Percentiles rank a stretch among this genome's conserved stretches.
phyloP scores from a whole-genome alignment of 768 basidiomycete species.

The Artomyces pyxidatus region DNA sequence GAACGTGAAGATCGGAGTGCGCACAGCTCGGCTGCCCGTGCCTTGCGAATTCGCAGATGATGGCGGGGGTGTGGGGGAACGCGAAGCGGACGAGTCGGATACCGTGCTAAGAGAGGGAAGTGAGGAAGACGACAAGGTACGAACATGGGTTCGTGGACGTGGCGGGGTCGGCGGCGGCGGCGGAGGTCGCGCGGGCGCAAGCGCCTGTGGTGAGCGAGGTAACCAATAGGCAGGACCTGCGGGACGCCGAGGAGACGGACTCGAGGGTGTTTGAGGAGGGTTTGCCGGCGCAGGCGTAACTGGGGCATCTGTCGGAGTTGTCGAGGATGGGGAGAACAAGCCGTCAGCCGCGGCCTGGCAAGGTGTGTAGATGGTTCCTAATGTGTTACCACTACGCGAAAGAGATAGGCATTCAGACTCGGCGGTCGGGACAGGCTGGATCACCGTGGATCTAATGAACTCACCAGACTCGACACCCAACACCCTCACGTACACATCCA shows the following conservation, averaged over 20 bases:
- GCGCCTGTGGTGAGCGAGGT: slow-evolving; percentile 2
- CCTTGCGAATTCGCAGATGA: slow-evolving; percentile 11
- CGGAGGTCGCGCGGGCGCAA: slow-evolving; percentile 8
- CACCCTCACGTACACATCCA: slow-evolving; percentile 59
- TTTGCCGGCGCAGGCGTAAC: slow-evolving; percentile 23
- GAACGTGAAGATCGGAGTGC: slow-evolving; percentile 28
- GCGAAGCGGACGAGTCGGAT: neutral
- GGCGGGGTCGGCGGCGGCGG: neutral
- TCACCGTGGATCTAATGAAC: slow-evolving; percentile 11
- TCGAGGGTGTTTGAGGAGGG: slow-evolving; percentile 22
- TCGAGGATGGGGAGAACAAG: slow-evolving; percentile 37
- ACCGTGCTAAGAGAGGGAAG: neutral
- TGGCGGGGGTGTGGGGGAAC: slow-evolving; percentile 10
- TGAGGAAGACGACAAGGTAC: neutral
- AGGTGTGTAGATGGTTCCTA: slow-evolving; percentile 55
- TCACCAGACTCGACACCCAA: slow-evolving; percentile 57
- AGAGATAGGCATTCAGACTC: slow-evolving; percentile 8
- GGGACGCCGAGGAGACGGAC: slow-evolving; percentile 13
- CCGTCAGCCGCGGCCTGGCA: slow-evolving; percentile 49
- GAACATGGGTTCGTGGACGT: neutral
- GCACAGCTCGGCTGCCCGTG: neutral
- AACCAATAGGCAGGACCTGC: slow-evolving; percentile 24
- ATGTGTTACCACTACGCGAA: slow-evolving; percentile 45
- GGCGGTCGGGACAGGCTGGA: neutral
- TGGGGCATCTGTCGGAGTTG: no score